Evolutionary conservation across 148 eudicot genomes (phyloP).

Genomic region (Chenopodium formosanum): DNA sequence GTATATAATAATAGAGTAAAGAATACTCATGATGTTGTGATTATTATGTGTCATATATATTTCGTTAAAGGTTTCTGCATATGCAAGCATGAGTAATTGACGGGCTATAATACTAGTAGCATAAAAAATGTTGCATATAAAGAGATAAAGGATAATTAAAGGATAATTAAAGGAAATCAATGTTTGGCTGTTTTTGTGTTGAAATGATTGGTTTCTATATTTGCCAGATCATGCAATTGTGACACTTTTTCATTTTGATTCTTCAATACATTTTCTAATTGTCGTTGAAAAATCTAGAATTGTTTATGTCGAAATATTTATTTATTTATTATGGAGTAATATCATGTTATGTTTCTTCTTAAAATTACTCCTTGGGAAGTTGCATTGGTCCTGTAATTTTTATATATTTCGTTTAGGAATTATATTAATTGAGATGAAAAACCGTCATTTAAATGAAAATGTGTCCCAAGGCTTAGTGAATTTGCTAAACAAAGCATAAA

Average conservation of each 20-base stretch:
- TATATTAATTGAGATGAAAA: background rate
- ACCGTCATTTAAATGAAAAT: background rate
- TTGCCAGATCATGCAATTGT: background rate
- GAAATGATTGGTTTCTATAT: background rate
- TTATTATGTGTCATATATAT: background rate
- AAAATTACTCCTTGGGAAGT: too few species aligned
- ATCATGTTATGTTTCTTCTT: too few species aligned
- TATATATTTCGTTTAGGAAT: too few species aligned
- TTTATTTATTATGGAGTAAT: too few species aligned
- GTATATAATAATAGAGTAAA: background rate
- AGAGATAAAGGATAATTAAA: too few species aligned
- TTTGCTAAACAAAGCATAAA: too few species aligned
- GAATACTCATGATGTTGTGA: conserved; percentile 5
- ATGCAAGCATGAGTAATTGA: background rate
- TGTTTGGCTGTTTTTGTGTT: background rate
- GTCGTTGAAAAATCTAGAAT: too few species aligned
- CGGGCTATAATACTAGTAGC: background rate
- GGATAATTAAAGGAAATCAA: background rate
- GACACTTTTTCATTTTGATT: background rate
- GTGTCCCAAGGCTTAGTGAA: background rate
- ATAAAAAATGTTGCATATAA: background rate
- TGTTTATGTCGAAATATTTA: too few species aligned
- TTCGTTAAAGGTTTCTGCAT: background rate
- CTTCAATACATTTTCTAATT: too few species aligned
- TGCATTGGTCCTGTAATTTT: too few species aligned